Conservation (phyloP, 1,284 basidiomycete species). For the Pascua guehoae region DNA sequence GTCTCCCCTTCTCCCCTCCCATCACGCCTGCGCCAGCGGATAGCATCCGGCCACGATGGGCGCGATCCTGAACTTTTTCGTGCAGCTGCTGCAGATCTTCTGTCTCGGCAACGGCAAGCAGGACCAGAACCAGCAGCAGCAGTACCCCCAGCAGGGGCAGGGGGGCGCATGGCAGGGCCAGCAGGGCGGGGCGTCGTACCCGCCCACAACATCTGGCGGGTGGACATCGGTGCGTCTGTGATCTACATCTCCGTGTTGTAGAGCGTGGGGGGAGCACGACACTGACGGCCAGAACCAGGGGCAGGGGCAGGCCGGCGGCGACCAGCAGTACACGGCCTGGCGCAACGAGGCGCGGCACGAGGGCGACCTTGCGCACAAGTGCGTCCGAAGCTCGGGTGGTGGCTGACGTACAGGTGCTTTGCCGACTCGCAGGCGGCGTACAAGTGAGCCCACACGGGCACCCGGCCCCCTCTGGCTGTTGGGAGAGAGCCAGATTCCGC, state of each 20-base stretch:
- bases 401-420: constrained; percentile 31
- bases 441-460: constrained; percentile 23
- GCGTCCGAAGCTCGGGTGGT: constrained; percentile 4
- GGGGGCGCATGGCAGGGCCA: constrained; percentile 11
- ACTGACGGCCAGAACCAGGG: background rate
- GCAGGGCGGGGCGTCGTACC: constrained; percentile 17
- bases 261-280: no score
- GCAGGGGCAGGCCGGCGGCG: constrained; percentile 2
- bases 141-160: constrained; percentile 14
- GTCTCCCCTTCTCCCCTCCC: background rate
- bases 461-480: no score
- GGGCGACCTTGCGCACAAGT: constrained; percentile 54
- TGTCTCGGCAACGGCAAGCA: constrained; percentile 19
- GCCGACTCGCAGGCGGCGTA: constrained; percentile 44
- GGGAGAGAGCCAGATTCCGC: no score
- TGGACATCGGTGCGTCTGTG: no score
- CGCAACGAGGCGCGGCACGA: constrained; percentile 69
- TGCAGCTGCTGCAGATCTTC: constrained; percentile 27
- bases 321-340: constrained; percentile 60
- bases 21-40: no score
- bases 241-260: no score
- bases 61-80: constrained; percentile 5
- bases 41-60: background rate
- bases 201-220: no score
- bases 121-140: constrained; percentile 19